Base-by-base conservation (phyloP, 2,329 filamentous ascomycete genomes). In the Fusarium guadeloupense region DNA sequence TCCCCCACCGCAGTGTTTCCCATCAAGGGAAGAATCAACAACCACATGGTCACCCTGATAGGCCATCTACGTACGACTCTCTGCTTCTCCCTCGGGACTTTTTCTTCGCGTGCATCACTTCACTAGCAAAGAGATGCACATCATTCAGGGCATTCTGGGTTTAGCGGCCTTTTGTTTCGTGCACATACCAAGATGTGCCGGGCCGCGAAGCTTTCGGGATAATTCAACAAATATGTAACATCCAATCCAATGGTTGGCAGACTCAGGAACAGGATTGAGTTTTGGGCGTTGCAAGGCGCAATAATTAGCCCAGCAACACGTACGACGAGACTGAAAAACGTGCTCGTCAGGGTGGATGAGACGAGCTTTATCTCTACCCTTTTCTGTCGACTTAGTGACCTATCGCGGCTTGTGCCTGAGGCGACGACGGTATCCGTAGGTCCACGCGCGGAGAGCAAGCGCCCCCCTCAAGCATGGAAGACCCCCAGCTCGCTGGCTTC, bases 311-410 rank as follows among this genome's bases (percentile, higher is more conserved):
- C 45, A 56, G 54, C 59, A 68, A 67, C 19, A 62, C 56, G 62
- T 30, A 62, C 52, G 45, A 41, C 62, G 14, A 52, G 33, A 42
- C 26, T 13, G 30, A 44, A 44, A 67, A 71, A 71, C 68, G 68
- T 71, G 67, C 68, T 62, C 48, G 31, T 50, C 44, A 50, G 58
- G 63, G 59, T 70, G 68, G 65, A 70, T 67, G 66, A 59, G 56
- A 69, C 42, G 44, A 63, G 43, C 41, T 49, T 44, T 39, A 46
- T 23, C 47, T 21, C n/a, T 39, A 40, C 37, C 38, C 28, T 20
- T 40, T 47, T 26, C 45, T 35, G 41, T 41, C 35, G 39, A 46
- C 17, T 43, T 42, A 57, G 37, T 46, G 25, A 42, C 43, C 47
- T 58, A 48, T 43, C 34, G 43, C 40, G 30, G 28, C 39, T 40